Base-by-base conservation (phyloP, 768 basidiomycete genomes). In the Gymnopilus dilepis region DNA sequence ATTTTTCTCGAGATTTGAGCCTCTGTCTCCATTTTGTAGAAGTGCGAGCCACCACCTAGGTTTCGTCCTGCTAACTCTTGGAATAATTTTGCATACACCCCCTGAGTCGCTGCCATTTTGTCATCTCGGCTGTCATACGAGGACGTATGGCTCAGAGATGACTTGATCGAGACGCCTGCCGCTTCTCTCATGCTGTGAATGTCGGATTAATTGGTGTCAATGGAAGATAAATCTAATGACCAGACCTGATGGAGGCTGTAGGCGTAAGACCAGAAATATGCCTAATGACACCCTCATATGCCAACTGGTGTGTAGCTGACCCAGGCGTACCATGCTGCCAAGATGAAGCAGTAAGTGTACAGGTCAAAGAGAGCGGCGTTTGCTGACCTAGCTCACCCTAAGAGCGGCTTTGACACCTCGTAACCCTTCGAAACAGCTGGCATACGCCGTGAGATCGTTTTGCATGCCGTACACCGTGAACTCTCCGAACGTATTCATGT, bases 131-230 rank as follows among this genome's bases (percentile, higher is more conserved):
- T 91, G 73, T 98, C 94, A 15, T 84, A 77, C 2, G 83, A 77
- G 74, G 86, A 94, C 0, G 86, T 86, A 69, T 99, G 92, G 12
- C 88, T 89, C 1, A 99, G 43, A 0, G 94, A 84, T 0, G 95
- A 95, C 75, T 99, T 99, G 62, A 87, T 72, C 0, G 88, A 85
- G 22, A 86, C 84, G 0, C 94, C 93, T 0, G 96, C 95, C 0
- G 90, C 83, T 70, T 92, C 85, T 31, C 97, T 88, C 56, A 97
- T 91, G 60, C 94, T 96, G 65, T 30, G 42, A 21, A 31, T 34
- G 24, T 15, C 26, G 42, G 41, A 65, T 48, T 60, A 59, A 24
- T 21, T 33, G 9, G 24, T n/a, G 31, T 45, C 22, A 5, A 60
- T 31, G 6, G 15, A 3, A n/a, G 28, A 7, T 19, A n/a, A n/a